Conservation (phyloP, 2,329 filamentous ascomycete species). For the Verruconis gallopava region DNA sequence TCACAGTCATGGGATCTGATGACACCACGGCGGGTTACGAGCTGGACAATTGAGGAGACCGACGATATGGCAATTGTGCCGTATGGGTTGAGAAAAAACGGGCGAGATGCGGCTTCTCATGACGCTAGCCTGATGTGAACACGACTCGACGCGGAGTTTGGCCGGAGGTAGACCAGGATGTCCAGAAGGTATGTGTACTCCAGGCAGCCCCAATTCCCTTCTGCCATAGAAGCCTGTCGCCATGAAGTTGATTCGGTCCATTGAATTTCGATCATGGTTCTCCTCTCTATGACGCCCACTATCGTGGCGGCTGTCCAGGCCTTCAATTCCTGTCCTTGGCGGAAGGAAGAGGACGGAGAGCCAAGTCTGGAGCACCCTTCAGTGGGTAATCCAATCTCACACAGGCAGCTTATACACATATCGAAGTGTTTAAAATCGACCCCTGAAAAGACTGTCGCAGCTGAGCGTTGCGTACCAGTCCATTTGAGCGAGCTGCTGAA, state of each 20-base stretch:
- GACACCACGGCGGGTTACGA: too few species aligned
- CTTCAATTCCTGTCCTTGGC: constrained; percentile 15
- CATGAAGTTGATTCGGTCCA: too few species aligned
- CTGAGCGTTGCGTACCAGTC: constrained; percentile 16
- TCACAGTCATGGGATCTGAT: too few species aligned
- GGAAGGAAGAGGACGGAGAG: constrained; percentile 22
- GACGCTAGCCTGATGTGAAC: too few species aligned
- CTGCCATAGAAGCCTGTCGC: too few species aligned
- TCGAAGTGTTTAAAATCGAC: constrained; percentile 35
- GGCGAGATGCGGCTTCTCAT: background rate
- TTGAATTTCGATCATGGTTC: constrained; percentile 17
- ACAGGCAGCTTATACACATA: constrained; percentile 53
- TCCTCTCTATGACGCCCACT: constrained; percentile 60
- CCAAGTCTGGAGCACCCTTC: constrained; percentile 38
- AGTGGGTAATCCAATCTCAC: constrained; percentile 57
- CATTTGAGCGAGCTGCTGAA: constrained; percentile 58
- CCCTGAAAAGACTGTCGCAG: constrained; percentile 4
- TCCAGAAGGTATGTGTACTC: too few species aligned
- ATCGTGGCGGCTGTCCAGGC: constrained; percentile 49
- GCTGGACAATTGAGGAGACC: too few species aligned
- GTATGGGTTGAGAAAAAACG: too few species aligned
- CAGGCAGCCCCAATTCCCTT: too few species aligned
- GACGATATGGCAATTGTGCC: too few species aligned
- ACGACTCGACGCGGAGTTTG: background rate
- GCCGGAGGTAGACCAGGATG: too few species aligned